Percentiles rank a stretch among this genome's conserved stretches.
phyloP scores from a whole-genome alignment of 768 basidiomycete species.

The Tremella yokohamensis region DNA sequence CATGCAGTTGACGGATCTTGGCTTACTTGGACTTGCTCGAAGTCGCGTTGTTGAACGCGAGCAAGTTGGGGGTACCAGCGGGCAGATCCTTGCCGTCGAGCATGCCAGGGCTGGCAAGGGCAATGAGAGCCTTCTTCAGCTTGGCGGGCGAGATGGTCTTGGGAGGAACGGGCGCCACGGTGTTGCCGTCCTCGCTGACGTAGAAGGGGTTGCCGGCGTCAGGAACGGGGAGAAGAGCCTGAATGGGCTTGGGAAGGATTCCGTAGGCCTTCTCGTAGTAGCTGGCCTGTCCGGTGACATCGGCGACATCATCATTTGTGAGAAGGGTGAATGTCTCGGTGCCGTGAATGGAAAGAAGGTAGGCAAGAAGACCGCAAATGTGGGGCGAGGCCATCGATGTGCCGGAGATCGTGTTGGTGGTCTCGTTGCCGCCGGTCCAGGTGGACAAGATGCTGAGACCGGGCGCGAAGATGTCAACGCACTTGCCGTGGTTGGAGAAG shows the following conservation, averaged over 20 bases:
- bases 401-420: slow-evolving; percentile 64
- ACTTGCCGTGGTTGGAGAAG: slow-evolving; percentile 83
- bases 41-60: slow-evolving; percentile 52
- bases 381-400: slow-evolving; percentile 85
- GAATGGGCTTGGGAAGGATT: slow-evolving; percentile 60
- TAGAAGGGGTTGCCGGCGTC: slow-evolving; percentile 55
- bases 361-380: slow-evolving; percentile 73
- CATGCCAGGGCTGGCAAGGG: slow-evolving; percentile 58
- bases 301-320: slow-evolving; percentile 11
- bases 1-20: not conserved
- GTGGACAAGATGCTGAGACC: slow-evolving; percentile 87
- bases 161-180: slow-evolving; percentile 32
- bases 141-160: slow-evolving; percentile 61
- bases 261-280: slow-evolving; percentile 53
- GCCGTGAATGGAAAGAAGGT: slow-evolving; percentile 84
- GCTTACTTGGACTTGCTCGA: slow-evolving; percentile 21
- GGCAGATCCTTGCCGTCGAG: slow-evolving; percentile 55
- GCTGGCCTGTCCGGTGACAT: slow-evolving; percentile 23
- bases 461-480: slow-evolving; percentile 90
- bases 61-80: slow-evolving; percentile 49
- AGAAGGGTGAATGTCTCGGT: slow-evolving; percentile 52
- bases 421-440: slow-evolving; percentile 63
- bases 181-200: slow-evolving; percentile 12
- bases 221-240: slow-evolving; percentile 61
- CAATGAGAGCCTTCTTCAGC: slow-evolving; percentile 71